Evolutionary conservation across 495 filamentous ascomycete species (phyloP).

Genomic region (Entonaema liquescens): DNA sequence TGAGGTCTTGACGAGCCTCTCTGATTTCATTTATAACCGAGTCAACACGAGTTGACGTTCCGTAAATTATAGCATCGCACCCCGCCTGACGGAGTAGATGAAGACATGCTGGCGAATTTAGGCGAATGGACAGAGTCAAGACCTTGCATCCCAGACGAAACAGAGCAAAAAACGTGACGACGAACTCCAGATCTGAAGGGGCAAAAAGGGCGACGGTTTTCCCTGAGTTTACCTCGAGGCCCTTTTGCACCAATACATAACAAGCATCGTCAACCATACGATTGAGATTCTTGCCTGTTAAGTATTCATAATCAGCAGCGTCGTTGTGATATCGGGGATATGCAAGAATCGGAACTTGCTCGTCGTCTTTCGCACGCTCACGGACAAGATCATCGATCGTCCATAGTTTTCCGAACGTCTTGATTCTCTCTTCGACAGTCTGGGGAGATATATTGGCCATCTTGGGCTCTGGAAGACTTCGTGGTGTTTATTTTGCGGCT

Average conservation of each 20-base stretch:
- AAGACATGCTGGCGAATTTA: slow-evolving; percentile 60
- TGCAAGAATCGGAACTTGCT: slow-evolving; percentile 61
- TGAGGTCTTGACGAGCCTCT: slow-evolving; percentile 46
- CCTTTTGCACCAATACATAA: slow-evolving; percentile 37
- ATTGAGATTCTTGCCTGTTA: slow-evolving; percentile 63
- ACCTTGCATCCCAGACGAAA: slow-evolving; percentile 65
- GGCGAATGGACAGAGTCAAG: slow-evolving; percentile 67
- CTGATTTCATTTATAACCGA: slow-evolving; percentile 56
- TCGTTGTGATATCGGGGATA: slow-evolving; percentile 54
- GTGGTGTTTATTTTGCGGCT: not conserved
- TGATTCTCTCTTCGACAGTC: slow-evolving; percentile 38
- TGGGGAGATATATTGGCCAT: slow-evolving; percentile 46
- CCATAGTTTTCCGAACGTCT: slow-evolving; percentile 48
- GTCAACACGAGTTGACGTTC: slow-evolving; percentile 50
- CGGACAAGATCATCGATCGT: slow-evolving; percentile 61
- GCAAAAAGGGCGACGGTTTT: slow-evolving; percentile 64
- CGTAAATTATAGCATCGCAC: slow-evolving; percentile 52
- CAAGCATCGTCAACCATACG: slow-evolving; percentile 61
- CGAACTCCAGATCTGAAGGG: slow-evolving; percentile 64
- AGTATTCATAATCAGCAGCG: slow-evolving; percentile 57
- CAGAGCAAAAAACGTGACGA: slow-evolving; percentile 65
- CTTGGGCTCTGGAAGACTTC: not conserved
- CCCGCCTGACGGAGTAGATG: slow-evolving; percentile 59
- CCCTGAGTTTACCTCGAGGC: slow-evolving; percentile 49
- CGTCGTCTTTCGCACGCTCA: slow-evolving; percentile 57